A percentile compares a stretch with the other conserved stretches of the same genome.
Conservation (phyloP, 2,329 filamentous ascomycete species). For the Neonectria punicea region DNA sequence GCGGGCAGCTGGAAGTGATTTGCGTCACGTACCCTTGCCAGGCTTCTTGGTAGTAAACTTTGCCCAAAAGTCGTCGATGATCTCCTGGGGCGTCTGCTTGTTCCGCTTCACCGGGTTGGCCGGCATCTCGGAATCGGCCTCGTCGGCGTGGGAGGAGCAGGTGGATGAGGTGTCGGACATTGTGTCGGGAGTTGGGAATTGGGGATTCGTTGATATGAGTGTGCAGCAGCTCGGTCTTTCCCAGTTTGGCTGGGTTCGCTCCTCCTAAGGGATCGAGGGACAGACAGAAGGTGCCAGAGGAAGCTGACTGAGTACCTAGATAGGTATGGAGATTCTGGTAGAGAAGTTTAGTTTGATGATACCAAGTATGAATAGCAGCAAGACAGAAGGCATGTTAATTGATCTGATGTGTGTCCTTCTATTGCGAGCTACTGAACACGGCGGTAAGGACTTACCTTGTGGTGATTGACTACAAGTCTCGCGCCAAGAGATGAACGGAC, state of each 20-base stretch:
- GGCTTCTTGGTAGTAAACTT: constrained; percentile 77
- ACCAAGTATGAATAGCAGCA: too few species aligned
- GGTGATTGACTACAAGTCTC: too few species aligned
- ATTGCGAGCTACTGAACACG: background rate
- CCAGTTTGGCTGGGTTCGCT: background rate
- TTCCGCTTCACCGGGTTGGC: constrained; percentile 37
- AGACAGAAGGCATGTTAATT: background rate
- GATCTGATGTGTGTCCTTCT: background rate
- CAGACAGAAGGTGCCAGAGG: background rate
- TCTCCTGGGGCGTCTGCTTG: constrained; percentile 71
- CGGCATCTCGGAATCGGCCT: background rate
- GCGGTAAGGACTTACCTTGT: too few species aligned
- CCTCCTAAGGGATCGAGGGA: background rate
- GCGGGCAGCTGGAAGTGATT: background rate
- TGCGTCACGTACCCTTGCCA: constrained; percentile 66
- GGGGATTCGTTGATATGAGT: background rate
- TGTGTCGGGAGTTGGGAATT: background rate
- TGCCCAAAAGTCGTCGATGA: constrained; percentile 78
- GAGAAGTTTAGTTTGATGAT: too few species aligned
- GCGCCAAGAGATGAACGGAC: too few species aligned
- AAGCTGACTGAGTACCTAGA: too few species aligned
- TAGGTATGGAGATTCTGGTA: too few species aligned
- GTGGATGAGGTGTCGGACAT: constrained; percentile 7
- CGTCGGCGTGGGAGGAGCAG: background rate
- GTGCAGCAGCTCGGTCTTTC: background rate